A percentile compares a stretch with the other conserved stretches of the same genome.
Evolutionary conservation across 2,329 filamentous ascomycete genomes (phyloP).

Genomic region (Trichoderma breve): DNA sequence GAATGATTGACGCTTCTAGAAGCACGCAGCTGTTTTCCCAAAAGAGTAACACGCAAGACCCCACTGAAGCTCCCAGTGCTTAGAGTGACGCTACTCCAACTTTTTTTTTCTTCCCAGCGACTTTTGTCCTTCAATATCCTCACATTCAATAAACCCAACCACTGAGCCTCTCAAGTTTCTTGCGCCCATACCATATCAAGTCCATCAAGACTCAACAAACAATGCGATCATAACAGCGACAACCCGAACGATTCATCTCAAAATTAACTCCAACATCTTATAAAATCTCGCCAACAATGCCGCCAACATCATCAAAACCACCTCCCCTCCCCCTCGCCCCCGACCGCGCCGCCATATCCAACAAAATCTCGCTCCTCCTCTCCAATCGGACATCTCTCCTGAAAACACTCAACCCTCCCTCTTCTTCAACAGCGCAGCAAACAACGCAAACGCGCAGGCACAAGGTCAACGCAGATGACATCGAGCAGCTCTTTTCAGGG

Average conservation of each 20-base stretch:
- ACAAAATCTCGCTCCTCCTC: conserved; percentile 42
- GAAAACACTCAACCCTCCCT: conserved; percentile 30
- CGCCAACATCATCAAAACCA: conserved; percentile 9
- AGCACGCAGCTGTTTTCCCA: conserved; percentile 8
- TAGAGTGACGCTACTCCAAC: conserved; percentile 14
- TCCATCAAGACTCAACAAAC: neutral
- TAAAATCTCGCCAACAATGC: neutral
- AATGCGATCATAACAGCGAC: neutral
- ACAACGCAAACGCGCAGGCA: neutral
- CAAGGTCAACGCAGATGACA: conserved; percentile 23
- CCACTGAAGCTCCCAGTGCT: conserved; percentile 6
- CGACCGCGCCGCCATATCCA: conserved; percentile 40
- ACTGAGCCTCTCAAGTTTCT: neutral
- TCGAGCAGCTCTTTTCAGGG: conserved; percentile 29
- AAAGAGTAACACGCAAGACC: neutral
- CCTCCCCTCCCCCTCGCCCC: conserved; percentile 37
- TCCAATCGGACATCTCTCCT: conserved; percentile 37
- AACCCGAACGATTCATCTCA: neutral
- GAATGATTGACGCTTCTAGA: neutral
- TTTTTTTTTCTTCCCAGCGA: neutral
- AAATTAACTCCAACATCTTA: too few relatives aligned
- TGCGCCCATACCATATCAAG: neutral
- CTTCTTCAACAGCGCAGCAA: neutral
- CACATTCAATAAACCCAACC: neutral
- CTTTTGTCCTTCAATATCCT: neutral